phyloP scores from a whole-genome alignment of 352 stramenopile species.

The Pelagophyceae sp. region DNA sequence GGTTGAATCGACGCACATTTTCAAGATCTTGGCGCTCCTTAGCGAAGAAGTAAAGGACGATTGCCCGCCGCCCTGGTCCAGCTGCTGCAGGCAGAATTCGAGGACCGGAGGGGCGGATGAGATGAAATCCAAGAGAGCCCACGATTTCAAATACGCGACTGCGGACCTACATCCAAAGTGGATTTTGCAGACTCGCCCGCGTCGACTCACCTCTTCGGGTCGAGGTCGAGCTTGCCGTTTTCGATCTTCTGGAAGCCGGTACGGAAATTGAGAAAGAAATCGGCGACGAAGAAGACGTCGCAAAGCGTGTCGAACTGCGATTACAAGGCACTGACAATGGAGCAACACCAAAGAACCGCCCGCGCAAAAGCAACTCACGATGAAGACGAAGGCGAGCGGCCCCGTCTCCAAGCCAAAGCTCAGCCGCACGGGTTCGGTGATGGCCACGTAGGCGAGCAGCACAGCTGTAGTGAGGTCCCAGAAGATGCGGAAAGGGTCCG shows the following conservation, averaged over 20 bases:
- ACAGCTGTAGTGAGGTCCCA: background rate
- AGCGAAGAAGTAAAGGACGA: background rate
- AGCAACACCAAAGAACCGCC: no score
- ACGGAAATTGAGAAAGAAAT: constrained; percentile 2
- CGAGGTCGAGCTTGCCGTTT: background rate
- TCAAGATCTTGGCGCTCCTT: background rate
- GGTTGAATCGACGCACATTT: no score
- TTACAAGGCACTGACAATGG: no score
- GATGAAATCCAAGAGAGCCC: background rate
- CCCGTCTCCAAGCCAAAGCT: background rate
- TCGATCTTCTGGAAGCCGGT: background rate
- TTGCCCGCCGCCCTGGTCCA: background rate
- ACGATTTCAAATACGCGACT: background rate
- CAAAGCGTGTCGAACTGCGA: background rate
- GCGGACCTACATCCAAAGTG: no score
- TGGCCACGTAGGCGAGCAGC: background rate
- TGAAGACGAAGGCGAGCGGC: background rate
- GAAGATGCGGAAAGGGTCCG: background rate
- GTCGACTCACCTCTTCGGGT: background rate
- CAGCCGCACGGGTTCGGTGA: background rate
- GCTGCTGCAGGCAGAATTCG: background rate
- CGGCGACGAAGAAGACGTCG: constrained; percentile 6
- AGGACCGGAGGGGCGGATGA: background rate
- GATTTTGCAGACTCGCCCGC: no score
- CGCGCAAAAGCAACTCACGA: no score